These are phyloP conservation scores for Beauveria australis DNA, from an alignment of 2,329 filamentous ascomycete species.

Conservation along the genomic window DNA sequence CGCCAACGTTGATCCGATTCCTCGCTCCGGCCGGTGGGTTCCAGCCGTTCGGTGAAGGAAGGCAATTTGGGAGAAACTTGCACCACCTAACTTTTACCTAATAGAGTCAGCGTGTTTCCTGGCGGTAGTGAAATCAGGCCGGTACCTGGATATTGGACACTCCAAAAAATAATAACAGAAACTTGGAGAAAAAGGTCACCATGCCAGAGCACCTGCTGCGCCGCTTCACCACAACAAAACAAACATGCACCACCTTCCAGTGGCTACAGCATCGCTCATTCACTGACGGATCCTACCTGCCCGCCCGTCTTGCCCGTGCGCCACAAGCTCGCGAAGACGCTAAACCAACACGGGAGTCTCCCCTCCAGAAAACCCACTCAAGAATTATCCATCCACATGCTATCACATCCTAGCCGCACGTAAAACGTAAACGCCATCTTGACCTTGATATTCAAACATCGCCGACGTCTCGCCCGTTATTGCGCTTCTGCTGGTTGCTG, in stretches of 20 bases:
- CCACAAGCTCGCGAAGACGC: background rate
- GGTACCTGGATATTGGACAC: too few species aligned
- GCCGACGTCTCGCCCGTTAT: background rate
- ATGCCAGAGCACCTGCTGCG: too few species aligned
- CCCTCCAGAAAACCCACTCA: constrained; percentile 8
- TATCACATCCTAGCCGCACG: background rate
- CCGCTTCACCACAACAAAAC: too few species aligned
- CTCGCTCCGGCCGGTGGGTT: too few species aligned
- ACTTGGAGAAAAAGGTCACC: too few species aligned
- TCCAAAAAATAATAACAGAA: too few species aligned
- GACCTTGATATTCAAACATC: background rate
- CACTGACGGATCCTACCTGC: background rate
- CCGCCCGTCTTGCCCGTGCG: background rate
- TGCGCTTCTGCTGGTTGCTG: constrained; percentile 10
- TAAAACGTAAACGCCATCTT: background rate
- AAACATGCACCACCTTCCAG: background rate
- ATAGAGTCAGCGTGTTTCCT: too few species aligned
- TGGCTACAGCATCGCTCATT: background rate
- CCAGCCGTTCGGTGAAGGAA: too few species aligned
- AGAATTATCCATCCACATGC: constrained; percentile 2
- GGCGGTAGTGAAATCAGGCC: too few species aligned
- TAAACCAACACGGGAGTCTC: constrained; percentile 9
- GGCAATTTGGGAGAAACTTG: too few species aligned
- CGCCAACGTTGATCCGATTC: background rate
- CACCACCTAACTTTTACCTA: too few species aligned